Evolutionary conservation across 495 filamentous ascomycete genomes (phyloP).

Genomic region (Apodospora peruviana): DNA sequence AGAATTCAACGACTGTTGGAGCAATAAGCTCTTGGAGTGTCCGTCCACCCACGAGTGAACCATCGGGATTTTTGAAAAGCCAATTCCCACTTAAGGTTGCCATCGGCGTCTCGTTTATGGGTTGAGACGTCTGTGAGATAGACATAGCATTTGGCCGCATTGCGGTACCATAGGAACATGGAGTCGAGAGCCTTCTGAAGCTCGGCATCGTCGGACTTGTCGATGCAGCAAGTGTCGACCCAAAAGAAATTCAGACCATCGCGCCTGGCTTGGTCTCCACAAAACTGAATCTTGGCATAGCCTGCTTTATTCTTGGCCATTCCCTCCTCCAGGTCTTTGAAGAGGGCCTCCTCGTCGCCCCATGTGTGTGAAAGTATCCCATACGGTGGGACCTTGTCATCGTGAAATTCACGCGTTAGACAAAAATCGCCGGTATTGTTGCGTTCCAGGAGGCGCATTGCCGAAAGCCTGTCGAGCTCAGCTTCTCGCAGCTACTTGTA

Average conservation of each 20-base stretch:
- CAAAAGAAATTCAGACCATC: not conserved
- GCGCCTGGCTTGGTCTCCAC: not conserved
- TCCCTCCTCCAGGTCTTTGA: not conserved
- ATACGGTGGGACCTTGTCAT: not conserved
- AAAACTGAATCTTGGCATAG: not conserved
- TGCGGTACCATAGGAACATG: not conserved
- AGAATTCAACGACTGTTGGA: not conserved
- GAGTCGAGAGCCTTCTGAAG: not conserved
- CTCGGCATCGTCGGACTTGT: not conserved
- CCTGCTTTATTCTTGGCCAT: not conserved
- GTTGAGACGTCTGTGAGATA: not conserved
- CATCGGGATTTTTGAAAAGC: not conserved
- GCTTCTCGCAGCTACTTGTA: not conserved
- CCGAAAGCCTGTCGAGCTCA: not conserved
- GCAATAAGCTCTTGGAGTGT: not conserved
- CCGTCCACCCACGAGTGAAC: not conserved
- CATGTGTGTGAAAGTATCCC: not conserved
- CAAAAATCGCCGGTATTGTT: not conserved
- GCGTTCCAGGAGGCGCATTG: not conserved
- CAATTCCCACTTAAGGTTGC: not conserved
- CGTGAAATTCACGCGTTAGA: not conserved
- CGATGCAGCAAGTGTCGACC: not conserved
- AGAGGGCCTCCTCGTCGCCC: not conserved
- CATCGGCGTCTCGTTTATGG: not conserved
- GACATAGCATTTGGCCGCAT: not conserved